phyloP scores from a whole-genome alignment of 805 yeast genomes.

The Wickerhamomyces alni region DNA sequence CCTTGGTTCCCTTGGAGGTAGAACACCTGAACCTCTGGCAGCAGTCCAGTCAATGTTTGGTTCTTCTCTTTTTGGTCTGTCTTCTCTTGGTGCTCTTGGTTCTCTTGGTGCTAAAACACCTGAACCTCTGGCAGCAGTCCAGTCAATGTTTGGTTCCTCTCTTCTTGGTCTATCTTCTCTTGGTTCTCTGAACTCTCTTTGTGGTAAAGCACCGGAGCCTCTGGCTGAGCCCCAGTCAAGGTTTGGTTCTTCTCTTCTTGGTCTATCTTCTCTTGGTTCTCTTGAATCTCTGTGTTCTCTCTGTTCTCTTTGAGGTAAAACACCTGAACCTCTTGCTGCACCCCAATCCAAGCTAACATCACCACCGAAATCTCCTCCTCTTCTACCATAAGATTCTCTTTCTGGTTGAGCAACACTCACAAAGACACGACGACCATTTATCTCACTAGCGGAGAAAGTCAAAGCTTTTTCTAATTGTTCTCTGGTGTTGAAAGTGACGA shows the following conservation, averaged over 20 bases:
- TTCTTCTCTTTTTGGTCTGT: conserved; percentile 31
- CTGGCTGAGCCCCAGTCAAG: conserved; percentile 54
- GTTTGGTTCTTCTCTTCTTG: conserved; percentile 46
- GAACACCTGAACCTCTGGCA: conserved; percentile 32
- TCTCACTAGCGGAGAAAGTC: conserved; percentile 59
- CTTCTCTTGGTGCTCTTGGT: conserved; percentile 18
- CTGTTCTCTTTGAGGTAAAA: conserved; percentile 32
- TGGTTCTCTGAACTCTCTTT: conserved; percentile 24
- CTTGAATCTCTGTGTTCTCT: conserved; percentile 20
- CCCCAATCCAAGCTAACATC: conserved; percentile 40
- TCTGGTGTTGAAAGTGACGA: conserved; percentile 72
- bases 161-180: conserved; percentile 23
- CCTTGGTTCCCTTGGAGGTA: conserved; percentile 24
- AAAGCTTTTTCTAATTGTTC: conserved; percentile 74
- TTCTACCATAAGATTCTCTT: conserved; percentile 34
- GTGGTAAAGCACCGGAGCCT: conserved; percentile 18
- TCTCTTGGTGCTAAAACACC: conserved; percentile 25
- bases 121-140: conserved; percentile 35
- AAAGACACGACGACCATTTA: conserved; percentile 65
- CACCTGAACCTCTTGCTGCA: conserved; percentile 41
- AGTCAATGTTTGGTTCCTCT: conserved; percentile 37
- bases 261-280: conserved; percentile 22
- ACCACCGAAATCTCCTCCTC: conserved; percentile 31
- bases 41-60: conserved; percentile 43
- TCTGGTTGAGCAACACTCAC: conserved; percentile 77